Evolutionary conservation across 495 filamentous ascomycete genomes (phyloP), one percentile per base, ranked within the genome.

Genomic region (Darksidea phi): DNA sequence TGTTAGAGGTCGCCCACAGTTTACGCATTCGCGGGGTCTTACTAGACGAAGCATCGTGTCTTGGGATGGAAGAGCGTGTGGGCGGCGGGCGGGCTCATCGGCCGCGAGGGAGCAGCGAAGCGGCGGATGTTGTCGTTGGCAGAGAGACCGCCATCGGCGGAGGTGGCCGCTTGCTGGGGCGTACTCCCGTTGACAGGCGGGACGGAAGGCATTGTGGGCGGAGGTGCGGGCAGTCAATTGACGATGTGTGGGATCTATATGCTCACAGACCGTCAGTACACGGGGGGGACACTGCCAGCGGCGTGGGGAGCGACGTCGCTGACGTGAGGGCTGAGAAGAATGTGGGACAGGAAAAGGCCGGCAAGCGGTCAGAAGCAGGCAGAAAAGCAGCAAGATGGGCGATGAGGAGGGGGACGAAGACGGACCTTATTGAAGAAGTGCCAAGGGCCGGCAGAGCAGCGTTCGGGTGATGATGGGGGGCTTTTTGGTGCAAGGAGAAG

Each of bases 1-100:
- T 17, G 57, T 66, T 61, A 66, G 63, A 47, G 23, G 15, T 25
- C 51, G 60, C 55, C 50, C 18, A 21, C 46, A 32, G 54, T n/a
- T 41, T 42, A 25, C 24, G 12, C 21, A 36, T n/a, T 17, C 13
- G 54, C 24, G 55, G 12, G 23, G 13, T 77, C 85, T 82, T 75
- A 88, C 85, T 97, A 98, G 75, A 98, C 95, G 74, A 98, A 95
- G 79, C 95, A 97, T 95, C 94, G 83, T 75, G 94, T 97, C 88
- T 97, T 97, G 78, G 89, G 84, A 82, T 93, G 93, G 87, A 97
- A 98, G 61, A 98, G 87, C 54, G 89, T 86, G 76, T 96, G 88
- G 58, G 83, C 76, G 57, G 85, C 84, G 68, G 84, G 84, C 58
- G 94, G 94, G 80, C 89, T 96, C 77, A 92, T 77, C 57, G 90